Evolutionary conservation across 2,329 filamentous ascomycete species (phyloP).

Genomic region (Hansfordia pulvinata): DNA sequence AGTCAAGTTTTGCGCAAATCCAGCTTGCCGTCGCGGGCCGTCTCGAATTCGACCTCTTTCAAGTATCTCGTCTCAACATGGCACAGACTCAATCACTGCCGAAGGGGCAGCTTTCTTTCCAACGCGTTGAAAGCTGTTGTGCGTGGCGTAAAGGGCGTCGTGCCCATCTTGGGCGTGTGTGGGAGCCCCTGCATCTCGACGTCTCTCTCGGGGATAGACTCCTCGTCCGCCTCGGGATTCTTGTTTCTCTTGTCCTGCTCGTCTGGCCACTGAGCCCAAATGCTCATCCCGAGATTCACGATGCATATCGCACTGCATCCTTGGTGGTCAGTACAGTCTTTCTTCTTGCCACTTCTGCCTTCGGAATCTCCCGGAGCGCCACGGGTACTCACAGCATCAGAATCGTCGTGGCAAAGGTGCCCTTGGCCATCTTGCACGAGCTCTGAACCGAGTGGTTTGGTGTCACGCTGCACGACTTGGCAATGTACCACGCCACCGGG

Average conservation of each 20-base stretch:
- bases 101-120: constrained; percentile 41
- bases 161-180: constrained; percentile 16
- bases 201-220: constrained; percentile 22
- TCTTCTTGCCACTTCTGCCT: too few species aligned
- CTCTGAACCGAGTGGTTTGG: constrained; percentile 34
- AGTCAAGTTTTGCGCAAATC: too few species aligned
- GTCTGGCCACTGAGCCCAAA: constrained; percentile 45
- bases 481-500: constrained; percentile 60
- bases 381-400: constrained; percentile 66
- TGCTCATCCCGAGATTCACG: constrained; percentile 40
- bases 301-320: constrained; percentile 42
- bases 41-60: neutral
- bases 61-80: too few species aligned
- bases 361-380: too few species aligned
- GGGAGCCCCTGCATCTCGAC: constrained; percentile 43
- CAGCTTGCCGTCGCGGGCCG: too few species aligned
- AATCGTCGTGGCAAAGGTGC: constrained; percentile 47
- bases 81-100: too few species aligned
- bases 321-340: constrained; percentile 3
- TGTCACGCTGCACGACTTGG: constrained; percentile 52
- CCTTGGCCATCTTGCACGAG: constrained; percentile 57
- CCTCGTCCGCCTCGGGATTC: constrained; percentile 24
- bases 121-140: constrained; percentile 55
- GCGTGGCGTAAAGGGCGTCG: constrained; percentile 45
- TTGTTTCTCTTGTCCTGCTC: constrained; percentile 32